Evolutionary conservation across 176 grass and related monocot genomes (phyloP).

Genomic region (Carex kokanica): DNA sequence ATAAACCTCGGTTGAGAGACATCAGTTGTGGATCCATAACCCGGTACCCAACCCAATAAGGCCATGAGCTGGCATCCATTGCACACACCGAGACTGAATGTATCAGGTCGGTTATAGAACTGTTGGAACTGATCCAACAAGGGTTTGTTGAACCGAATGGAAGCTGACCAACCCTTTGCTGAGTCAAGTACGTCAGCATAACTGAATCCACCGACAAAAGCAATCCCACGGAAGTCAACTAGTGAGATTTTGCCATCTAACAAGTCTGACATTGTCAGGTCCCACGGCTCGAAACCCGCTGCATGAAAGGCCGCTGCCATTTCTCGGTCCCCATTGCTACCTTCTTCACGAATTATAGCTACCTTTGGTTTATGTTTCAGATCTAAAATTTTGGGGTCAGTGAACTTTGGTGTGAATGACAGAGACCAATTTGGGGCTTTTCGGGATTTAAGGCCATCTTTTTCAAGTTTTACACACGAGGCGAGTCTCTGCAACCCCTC

Average conservation of each 20-base stretch:
- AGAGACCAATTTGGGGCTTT: constrained; percentile 59
- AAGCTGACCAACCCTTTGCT: constrained; percentile 87
- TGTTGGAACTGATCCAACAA: constrained; percentile 71
- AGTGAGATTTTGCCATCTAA: constrained; percentile 48
- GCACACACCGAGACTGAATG: constrained; percentile 93
- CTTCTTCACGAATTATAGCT: constrained; percentile 93
- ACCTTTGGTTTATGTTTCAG: constrained; percentile 70
- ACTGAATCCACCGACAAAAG: constrained; percentile 95
- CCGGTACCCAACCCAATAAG: constrained; percentile 95
- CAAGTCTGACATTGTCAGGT: constrained; percentile 76
- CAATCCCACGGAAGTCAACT: constrained; percentile 56
- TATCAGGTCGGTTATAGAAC: constrained; percentile 71
- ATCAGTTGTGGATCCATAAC: constrained; percentile 54
- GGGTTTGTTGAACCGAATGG: constrained; percentile 82
- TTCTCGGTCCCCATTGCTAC: constrained; percentile 89
- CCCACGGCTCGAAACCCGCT: constrained; percentile 92
- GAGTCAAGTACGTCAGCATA: constrained; percentile 89
- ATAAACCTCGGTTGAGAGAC: constrained; percentile 88
- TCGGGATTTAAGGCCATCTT: constrained; percentile 41
- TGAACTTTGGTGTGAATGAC: constrained; percentile 64
- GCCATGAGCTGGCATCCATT: constrained; percentile 96
- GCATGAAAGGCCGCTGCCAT: constrained; percentile 81
- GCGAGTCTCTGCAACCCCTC: constrained; percentile 73
- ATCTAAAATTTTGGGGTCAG: constrained; percentile 47
- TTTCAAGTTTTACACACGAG: constrained; percentile 76